Conservation (phyloP, 192 early-diverging fungal genomes). For the Entrophospora sp. region DNA sequence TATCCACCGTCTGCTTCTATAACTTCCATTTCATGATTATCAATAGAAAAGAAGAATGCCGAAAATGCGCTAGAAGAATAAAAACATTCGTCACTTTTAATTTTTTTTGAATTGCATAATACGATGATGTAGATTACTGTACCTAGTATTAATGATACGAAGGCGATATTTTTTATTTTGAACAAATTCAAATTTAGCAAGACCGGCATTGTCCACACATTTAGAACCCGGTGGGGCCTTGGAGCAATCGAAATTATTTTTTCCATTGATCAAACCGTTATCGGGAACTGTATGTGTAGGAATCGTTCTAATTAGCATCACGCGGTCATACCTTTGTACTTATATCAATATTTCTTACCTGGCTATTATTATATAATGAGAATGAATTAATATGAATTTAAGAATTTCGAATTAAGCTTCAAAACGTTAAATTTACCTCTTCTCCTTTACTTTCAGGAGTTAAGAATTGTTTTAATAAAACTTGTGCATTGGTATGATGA, state of each 20-base stretch:
- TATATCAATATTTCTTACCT: slow-evolving; percentile 11
- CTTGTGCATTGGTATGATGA: slow-evolving; percentile 27
- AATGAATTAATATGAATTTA: slow-evolving; percentile 11
- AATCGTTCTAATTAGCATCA: slow-evolving; percentile 9
- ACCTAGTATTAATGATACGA: slow-evolving; percentile 47
- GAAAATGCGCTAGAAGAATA: slow-evolving; percentile 38
- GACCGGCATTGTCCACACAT: slow-evolving; percentile 19
- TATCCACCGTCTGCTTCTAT: slow-evolving; percentile 61
- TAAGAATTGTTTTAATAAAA: slow-evolving; percentile 24
- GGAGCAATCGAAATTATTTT: slow-evolving; percentile 28
- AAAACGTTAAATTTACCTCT: slow-evolving; percentile 12
- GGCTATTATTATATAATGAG: slow-evolving; percentile 15
- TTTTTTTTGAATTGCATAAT: slow-evolving; percentile 11
- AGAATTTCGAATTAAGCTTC: slow-evolving; percentile 12
- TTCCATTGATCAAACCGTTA: slow-evolving; percentile 44
- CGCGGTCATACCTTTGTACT: slow-evolving; percentile 2
- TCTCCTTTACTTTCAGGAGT: slow-evolving; percentile 21
- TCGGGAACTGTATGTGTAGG: slow-evolving; percentile 27
- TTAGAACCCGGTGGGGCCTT: slow-evolving; percentile 23
- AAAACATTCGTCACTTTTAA: slow-evolving; percentile 15
- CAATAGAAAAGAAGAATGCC: slow-evolving; percentile 56
- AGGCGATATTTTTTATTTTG: slow-evolving; percentile 40
- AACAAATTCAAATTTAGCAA: slow-evolving; percentile 26
- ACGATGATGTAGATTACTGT: slow-evolving; percentile 4
- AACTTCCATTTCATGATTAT: slow-evolving; percentile 54